A percentile compares a stretch with the other conserved stretches of the same genome.
These are phyloP conservation scores for Eutrema salsugineum DNA, from an alignment of 441 rosid genomes.

Conservation along the genomic window DNA sequence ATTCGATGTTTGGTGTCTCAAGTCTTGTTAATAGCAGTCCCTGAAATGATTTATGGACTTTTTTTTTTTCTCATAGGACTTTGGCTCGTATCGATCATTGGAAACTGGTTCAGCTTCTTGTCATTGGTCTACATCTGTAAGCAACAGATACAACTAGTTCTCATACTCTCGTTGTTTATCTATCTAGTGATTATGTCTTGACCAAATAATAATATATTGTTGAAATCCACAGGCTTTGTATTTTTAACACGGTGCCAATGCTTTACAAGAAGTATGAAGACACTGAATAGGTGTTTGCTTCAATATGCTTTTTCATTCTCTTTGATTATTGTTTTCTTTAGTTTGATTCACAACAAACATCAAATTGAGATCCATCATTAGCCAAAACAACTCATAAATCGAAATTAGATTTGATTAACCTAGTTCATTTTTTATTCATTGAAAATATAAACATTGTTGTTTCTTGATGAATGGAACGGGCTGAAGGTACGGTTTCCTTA, in stretches of 20 bases:
- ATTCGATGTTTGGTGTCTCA: neutral
- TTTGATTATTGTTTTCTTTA: conserved; percentile 51
- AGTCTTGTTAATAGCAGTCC: neutral
- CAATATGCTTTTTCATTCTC: too few species aligned
- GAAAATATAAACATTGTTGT: too few species aligned
- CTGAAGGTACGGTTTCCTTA: too few species aligned
- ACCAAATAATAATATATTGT: neutral
- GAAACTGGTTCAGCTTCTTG: conserved; percentile 78
- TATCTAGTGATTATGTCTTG: neutral
- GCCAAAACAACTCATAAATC: neutral
- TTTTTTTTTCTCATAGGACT: conserved; percentile 38
- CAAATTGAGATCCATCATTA: conserved; percentile 36
- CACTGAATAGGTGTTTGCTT: too few species aligned
- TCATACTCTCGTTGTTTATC: neutral
- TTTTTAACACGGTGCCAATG: conserved; percentile 66
- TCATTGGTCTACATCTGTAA: conserved; percentile 77
- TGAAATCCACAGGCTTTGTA: conserved; percentile 48
- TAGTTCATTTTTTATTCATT: conserved; percentile 5
- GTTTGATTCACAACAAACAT: too few species aligned
- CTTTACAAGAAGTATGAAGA: conserved; percentile 79
- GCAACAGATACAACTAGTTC: neutral
- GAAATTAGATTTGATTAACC: neutral
- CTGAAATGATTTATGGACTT: neutral
- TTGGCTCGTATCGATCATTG: conserved; percentile 68
- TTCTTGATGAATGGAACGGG: too few species aligned